phyloP scores from a whole-genome alignment of 345 rosid species.

The Eucalyptus curtisii region DNA sequence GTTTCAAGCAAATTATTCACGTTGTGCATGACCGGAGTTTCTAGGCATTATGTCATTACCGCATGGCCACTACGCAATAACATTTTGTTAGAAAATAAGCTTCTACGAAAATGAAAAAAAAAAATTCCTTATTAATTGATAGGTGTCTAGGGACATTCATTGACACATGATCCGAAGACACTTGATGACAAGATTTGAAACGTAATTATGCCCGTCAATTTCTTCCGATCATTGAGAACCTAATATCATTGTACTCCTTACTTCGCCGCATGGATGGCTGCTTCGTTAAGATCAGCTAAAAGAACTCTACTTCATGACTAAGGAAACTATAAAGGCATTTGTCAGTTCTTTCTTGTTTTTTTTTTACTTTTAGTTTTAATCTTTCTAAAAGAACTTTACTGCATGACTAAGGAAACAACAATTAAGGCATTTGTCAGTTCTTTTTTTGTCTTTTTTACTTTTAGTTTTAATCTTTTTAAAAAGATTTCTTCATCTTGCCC shows the following conservation, averaged over 20 bases:
- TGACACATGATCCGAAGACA: not conserved
- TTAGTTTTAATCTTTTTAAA: no score
- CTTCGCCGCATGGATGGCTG: not conserved
- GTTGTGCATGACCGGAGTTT: not conserved
- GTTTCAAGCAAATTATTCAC: no score
- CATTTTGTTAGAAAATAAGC: no score
- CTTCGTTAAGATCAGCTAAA: not conserved
- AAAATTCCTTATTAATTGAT: not conserved
- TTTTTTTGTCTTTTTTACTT: not conserved
- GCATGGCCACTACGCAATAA: rapidly evolving
- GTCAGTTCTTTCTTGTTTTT: not conserved
- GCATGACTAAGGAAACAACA: no score
- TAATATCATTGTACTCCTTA: not conserved
- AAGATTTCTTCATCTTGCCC: not conserved
- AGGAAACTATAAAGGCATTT: not conserved
- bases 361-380: not conserved
- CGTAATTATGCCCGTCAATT: not conserved
- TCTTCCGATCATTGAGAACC: not conserved
- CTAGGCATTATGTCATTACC: rapidly evolving
- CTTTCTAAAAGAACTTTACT: not conserved
- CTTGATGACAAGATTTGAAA: not conserved
- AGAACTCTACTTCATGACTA: not conserved
- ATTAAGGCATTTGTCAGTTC: no score
- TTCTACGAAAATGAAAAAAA: not conserved
- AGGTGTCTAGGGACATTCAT: not conserved